Percentiles rank a stretch among this genome's conserved stretches.
Conservation (phyloP, 305 asterid genomes). For the Fraxinus angustifolia region DNA sequence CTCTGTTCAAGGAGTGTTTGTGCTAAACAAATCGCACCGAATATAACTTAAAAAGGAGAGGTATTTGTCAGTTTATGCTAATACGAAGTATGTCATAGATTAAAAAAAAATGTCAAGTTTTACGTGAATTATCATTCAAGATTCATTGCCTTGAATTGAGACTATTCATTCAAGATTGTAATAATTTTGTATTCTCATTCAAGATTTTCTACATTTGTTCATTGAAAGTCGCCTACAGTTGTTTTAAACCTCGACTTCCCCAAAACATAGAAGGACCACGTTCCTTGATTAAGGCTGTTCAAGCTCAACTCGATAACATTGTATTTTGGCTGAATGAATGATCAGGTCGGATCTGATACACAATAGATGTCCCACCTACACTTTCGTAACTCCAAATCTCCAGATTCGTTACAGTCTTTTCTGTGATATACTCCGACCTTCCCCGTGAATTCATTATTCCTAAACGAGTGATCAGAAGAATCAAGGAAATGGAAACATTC, state of each 20-base stretch:
- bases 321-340: neutral
- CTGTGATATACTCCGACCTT: neutral
- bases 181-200: neutral
- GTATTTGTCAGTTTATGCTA: neutral
- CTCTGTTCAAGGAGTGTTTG: constrained; percentile 23
- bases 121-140: neutral
- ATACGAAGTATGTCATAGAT: neutral
- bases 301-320: neutral
- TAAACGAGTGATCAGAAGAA: neutral
- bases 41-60: neutral
- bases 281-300: neutral
- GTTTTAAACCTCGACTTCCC: neutral
- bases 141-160: neutral
- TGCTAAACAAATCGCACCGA: constrained; percentile 3
- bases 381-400: neutral
- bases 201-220: neutral
- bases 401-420: too few species aligned
- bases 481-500: neutral
- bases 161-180: neutral
- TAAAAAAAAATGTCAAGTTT: neutral
- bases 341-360: neutral
- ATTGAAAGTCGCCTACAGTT: neutral
- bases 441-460: neutral
- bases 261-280: neutral
- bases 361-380: neutral